Evolutionary conservation across 805 yeast genomes (phyloP).

Genomic region (Maudiozyma barnettii): DNA sequence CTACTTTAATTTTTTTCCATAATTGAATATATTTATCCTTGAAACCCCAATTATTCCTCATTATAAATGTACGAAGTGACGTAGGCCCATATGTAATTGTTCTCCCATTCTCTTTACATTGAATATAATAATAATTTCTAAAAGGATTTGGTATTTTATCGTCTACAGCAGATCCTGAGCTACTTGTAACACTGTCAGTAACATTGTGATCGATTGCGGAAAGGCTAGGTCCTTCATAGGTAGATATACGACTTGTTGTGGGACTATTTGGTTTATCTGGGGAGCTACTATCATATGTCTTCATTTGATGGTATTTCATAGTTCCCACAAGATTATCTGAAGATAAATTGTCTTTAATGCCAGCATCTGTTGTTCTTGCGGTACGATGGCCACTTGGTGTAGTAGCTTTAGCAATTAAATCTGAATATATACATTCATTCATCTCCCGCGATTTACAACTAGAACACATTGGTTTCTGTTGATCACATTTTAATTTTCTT

Average conservation of each 20-base stretch:
- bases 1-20: slow-evolving; percentile 21
- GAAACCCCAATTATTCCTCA: slow-evolving; percentile 11
- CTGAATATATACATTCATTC: slow-evolving; percentile 13
- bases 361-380: no score
- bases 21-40: slow-evolving; percentile 13
- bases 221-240: not conserved
- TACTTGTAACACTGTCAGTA: not conserved
- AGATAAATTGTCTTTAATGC: no score
- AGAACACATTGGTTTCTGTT: slow-evolving; percentile 21
- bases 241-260: not conserved
- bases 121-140: slow-evolving; percentile 9
- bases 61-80: slow-evolving; percentile 14
- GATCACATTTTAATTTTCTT: slow-evolving; percentile 25
- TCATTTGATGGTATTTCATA: no score
- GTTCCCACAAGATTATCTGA: no score
- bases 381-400: no score
- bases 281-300: no score
- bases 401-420: not conserved
- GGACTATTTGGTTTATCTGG: no score
- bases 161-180: not conserved
- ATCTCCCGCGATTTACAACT: slow-evolving; percentile 17
- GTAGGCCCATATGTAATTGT: slow-evolving; percentile 26
- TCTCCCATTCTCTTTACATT: slow-evolving; percentile 17
- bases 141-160: slow-evolving; percentile 6
- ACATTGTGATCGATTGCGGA: no score